Evolutionary conservation across 1,139 yeast genomes (phyloP).

Genomic region (Candida sp.): DNA sequence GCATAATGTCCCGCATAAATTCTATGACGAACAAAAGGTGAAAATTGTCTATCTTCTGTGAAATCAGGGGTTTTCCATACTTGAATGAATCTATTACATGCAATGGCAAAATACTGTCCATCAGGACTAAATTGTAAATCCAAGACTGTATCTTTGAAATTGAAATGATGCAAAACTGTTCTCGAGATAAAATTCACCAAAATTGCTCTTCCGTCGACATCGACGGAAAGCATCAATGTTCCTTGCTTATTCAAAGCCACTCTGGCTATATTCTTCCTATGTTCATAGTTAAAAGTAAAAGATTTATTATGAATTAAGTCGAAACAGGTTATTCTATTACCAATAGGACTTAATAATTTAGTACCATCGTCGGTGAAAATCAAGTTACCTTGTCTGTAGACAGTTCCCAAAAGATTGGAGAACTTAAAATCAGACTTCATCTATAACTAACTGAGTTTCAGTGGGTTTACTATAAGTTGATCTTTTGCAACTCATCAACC

Average conservation of each 20-base stretch:
- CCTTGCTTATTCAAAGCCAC: constrained; percentile 83
- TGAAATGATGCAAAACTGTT: constrained; percentile 92
- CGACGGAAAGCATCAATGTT: constrained; percentile 80
- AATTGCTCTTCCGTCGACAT: constrained; percentile 90
- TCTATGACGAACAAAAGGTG: constrained; percentile 91
- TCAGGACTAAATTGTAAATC: constrained; percentile 86
- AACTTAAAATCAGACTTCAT: constrained; percentile 57
- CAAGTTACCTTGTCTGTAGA: constrained; percentile 86
- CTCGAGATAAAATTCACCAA: constrained; percentile 81
- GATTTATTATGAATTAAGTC: constrained; percentile 83
- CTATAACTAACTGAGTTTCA: not conserved
- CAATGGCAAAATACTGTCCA: constrained; percentile 85
- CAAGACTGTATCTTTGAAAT: constrained; percentile 74
- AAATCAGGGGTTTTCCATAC: constrained; percentile 91
- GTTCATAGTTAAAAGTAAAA: constrained; percentile 90
- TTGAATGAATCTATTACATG: constrained; percentile 78
- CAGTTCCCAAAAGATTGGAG: constrained; percentile 90
- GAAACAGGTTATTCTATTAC: constrained; percentile 87
- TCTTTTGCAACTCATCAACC: constrained; percentile 1
- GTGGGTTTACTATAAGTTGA: not conserved
- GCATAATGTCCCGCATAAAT: constrained; percentile 92
- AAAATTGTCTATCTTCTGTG: constrained; percentile 79
- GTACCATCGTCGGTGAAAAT: constrained; percentile 89
- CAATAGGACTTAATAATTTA: constrained; percentile 84
- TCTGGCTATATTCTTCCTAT: constrained; percentile 76